Evolutionary conservation across 768 basidiomycete genomes (phyloP).

Genomic region (Glaciozyma martinii): DNA sequence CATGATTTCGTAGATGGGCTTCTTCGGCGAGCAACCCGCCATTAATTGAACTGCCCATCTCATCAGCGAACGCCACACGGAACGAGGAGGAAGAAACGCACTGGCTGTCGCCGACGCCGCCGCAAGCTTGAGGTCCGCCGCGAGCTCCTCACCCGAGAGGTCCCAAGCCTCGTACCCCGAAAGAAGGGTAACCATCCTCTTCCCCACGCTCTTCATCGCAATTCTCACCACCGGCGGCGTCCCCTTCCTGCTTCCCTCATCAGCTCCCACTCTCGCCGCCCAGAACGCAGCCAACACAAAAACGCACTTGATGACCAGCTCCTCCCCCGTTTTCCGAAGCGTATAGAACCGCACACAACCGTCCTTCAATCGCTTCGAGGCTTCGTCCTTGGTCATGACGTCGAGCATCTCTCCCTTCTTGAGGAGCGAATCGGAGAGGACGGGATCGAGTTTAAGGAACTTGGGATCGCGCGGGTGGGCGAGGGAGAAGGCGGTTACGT

Average conservation of each 20-base stretch:
- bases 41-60: background rate
- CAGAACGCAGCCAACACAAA: background rate
- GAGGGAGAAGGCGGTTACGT: constrained; percentile 3
- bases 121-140: constrained; percentile 23
- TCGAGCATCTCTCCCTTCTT: constrained; percentile 16
- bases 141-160: constrained; percentile 10
- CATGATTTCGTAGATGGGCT: background rate
- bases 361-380: constrained; percentile 6
- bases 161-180: constrained; percentile 22
- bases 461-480: constrained; percentile 14
- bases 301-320: constrained; percentile 16
- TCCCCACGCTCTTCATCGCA: constrained; percentile 28
- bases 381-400: constrained; percentile 5
- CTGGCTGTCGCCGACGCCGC: constrained; percentile 17
- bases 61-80: constrained; percentile 6
- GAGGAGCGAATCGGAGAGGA: constrained; percentile 3
- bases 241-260: constrained; percentile 14
- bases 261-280: background rate
- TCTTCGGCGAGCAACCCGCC: constrained; percentile 27
- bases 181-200: constrained; percentile 27
- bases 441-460: constrained; percentile 12
- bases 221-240: constrained; percentile 16
- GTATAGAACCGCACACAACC: constrained; percentile 11
- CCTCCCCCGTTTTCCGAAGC: background rate
- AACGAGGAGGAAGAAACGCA: constrained; percentile 8